Base-by-base conservation (phyloP, 2,329 filamentous ascomycete species). In the Didymella glomerata region DNA sequence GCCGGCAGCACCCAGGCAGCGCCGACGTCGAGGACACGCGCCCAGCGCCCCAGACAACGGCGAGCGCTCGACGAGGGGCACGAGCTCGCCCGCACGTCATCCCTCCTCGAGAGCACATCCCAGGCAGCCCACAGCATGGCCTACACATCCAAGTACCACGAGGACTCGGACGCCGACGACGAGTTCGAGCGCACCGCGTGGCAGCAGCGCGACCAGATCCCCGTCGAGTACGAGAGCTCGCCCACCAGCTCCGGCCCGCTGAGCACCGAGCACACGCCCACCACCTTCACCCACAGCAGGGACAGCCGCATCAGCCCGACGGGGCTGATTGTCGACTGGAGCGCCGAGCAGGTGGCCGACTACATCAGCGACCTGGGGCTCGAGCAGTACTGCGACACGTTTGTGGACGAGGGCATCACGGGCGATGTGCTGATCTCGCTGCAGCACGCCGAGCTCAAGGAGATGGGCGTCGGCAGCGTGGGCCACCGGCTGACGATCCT, bases 401-500 rank as follows among this genome's bases (percentile, higher is more conserved):
- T 97, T 76, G 82, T 95, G 78, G 92, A 97, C 72, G 96, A 99
- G 74, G 93, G 92, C 64, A 96, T 99, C 68, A 90, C 93, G 36
- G 95, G 95, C 65, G 93, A 98, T 76, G 94, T 92, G 51, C 82
- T 99, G 63, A 87, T 97, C 57, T 92, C 92, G 40, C 81, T 99
- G 64, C 90, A 91, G 64, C 95, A 98, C 75, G 91, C 96, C 57
- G 94, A 98, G 75, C 82, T 99, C 69, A 97, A 96, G 79, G 92
- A 96, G 74, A 94, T 98, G 88, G 93, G 93, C 47, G 91, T 99
- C 65, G 83, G 84, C 63, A 98, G 94, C 79, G 92, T 97, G 47
- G 95, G 95, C 40, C 95, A 99, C 80, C 89, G 95, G 60, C 83
- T 99, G 70, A 96, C 93, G 22, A 96, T 99, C 57, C 84, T 99